Evolutionary conservation across 345 rosid genomes (phyloP).

Genomic region (Lepidium africanum): DNA sequence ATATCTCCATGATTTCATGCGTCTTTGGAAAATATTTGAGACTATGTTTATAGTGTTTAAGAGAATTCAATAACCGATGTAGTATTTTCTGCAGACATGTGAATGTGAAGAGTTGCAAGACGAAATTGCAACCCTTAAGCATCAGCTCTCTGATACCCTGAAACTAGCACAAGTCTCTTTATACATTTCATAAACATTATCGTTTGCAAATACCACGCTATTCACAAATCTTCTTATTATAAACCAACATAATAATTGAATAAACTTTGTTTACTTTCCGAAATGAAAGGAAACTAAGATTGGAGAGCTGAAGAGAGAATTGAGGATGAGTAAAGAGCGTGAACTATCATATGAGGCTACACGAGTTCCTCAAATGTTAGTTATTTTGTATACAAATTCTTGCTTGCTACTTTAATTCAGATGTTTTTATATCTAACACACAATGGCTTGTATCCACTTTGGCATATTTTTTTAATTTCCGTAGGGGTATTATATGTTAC

Average conservation of each 20-base stretch:
- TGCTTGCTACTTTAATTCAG: too few relatives aligned
- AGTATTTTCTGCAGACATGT: conserved; percentile 41
- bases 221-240: background rate
- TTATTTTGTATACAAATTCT: too few relatives aligned
- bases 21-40: background rate
- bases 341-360: conserved; percentile 83
- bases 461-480: too few relatives aligned
- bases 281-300: conserved; percentile 50
- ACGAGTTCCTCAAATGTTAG: too few relatives aligned
- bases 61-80: conserved; percentile 14
- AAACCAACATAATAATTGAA: conserved; percentile 8
- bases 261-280: background rate
- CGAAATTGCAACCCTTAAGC: conserved; percentile 58
- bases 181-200: conserved; percentile 13
- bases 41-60: background rate
- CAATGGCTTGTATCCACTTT: too few relatives aligned
- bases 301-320: conserved; percentile 81
- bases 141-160: conserved; percentile 57
- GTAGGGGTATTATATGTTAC: too few relatives aligned
- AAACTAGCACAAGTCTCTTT: conserved; percentile 35
- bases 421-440: too few relatives aligned
- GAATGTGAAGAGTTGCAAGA: conserved; percentile 73
- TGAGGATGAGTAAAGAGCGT: conserved; percentile 68
- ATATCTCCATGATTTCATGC: background rate
- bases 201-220: background rate